Evolutionary conservation across 352 stramenopile genomes (phyloP), one percentile per base, ranked within the genome.

Genomic region (Phytophthora sp.): DNA sequence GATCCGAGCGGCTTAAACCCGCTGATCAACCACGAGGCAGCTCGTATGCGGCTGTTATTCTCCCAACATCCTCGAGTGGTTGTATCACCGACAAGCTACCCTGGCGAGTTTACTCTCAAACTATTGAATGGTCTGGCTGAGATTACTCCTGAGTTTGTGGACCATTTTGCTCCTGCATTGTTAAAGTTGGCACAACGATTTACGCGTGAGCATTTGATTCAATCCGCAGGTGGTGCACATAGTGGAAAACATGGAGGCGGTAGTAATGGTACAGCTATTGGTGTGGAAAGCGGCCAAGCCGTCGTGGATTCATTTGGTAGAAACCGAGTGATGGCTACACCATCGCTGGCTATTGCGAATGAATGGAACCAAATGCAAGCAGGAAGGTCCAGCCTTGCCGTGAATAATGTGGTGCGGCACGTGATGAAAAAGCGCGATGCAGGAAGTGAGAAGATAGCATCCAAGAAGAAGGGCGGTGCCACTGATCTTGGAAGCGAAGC

Each of bases 301-400:
- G 70, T 69, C 52, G 77, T 87, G 41, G 85, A 94, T 43, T 88
- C 82, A n/a, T 91, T 91, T 72, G 82, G 76, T 20, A 75, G 84
- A 1, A 89, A 94, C 28, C 82, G 87, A 37, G 87, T 96, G 23
- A 94, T 95, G 88, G 88, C 88, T n/a, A 96, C 88, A 10, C 88
- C 88, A 13, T 88, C 84, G 4, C 70, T 96, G 38, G 88, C 87
- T 27, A 91, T 95, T 28, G 74, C 89, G 4, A 77, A 96, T 44
- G 88, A 96, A 43, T 96, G 87, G 81, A 72, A 90, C 32, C 77
- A 84, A 49, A 84, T 96, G 63, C 76, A 88, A 26, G 62, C 57
- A 0, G 88, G 88, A 4, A 64, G 87, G 15, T 96, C 87, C 21
- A 89, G 76, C 23, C 63, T 96, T 5, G 88, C 84, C 4, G 75